Base-by-base conservation (phyloP, 768 basidiomycete species). In the Dendrothele bispora region DNA sequence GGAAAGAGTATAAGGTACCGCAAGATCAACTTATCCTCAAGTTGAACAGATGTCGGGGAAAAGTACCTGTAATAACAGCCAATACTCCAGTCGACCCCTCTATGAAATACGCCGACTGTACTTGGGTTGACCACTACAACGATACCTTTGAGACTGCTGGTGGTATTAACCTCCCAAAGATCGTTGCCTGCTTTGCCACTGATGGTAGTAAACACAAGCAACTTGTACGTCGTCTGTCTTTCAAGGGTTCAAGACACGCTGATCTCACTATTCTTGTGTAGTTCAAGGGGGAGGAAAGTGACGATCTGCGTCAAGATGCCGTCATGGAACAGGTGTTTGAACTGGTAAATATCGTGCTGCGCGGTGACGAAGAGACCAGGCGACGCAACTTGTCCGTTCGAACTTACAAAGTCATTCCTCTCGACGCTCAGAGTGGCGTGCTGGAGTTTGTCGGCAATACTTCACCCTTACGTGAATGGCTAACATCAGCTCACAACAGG, bases 291-390 rank as follows among this genome's bases (percentile, higher is more conserved):
- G 83, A 88, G 68, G 88, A 88, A 7, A 75, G 82, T 8, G 97
- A 99, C 56, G 97, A 99, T 58, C 63, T 97, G 38, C 84, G 97
- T 32, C 97, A 99, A 66, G 97, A 99, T 61, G 95, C 95, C 1
- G 93, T 98, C 43, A 98, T 99, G 95, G 92, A 98, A 59, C 97
- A 99, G 66, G 92, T 97, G 2, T 99, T 99, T 59, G 82, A 82
- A 17, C 75, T 98, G 17, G 87, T 94, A 47, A 98, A 98, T 53
- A 67, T 77, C 7, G 77, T 98, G 2, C 76, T 99, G 14, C 59
- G 59, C 2, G 73, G 73, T 15, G 93, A 99, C 62, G 74, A 83
- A 26, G 83, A 89, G 56, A 93, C 94, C 0, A 74, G 77, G 43
- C 76, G 79, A 43, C 83, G 97, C 8, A 69, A 80, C 32, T 72